Percentiles rank a stretch among this genome's conserved stretches.
These are phyloP conservation scores for Nigrospora sphaerica DNA, from an alignment of 2,329 filamentous ascomycete species.

Conservation along the genomic window DNA sequence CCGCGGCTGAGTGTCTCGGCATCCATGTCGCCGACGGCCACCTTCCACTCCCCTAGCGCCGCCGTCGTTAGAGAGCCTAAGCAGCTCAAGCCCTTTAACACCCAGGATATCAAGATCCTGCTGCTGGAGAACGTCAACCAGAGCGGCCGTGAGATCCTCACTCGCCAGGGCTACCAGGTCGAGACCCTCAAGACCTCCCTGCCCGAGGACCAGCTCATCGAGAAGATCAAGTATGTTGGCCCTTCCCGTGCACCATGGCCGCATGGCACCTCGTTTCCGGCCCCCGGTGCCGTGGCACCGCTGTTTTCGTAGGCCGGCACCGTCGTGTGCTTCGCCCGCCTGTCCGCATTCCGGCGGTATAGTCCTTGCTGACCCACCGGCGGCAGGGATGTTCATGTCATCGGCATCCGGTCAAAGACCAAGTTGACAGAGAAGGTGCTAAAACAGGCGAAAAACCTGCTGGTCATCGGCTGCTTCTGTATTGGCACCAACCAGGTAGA, in stretches of 20 bases:
- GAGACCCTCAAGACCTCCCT: conserved; percentile 85
- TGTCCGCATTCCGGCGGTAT: no score
- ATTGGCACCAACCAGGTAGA: conserved; percentile 97
- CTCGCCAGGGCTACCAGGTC: conserved; percentile 87
- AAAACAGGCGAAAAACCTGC: conserved; percentile 82
- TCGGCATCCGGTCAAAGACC: conserved; percentile 97
- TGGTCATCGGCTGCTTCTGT: conserved; percentile 97
- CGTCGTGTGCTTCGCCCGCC: no score
- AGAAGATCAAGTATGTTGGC: conserved; percentile 76
- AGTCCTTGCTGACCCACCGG: no score
- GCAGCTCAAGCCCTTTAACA: conserved; percentile 90
- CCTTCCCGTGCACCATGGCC: neutral
- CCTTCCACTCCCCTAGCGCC: conserved; percentile 64
- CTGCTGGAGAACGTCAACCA: conserved; percentile 94
- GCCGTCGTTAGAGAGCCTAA: conserved; percentile 55
- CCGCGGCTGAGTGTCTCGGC: conserved; percentile 62
- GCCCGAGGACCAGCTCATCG: conserved; percentile 86
- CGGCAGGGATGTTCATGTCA: conserved; percentile 82
- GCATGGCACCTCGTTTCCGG: neutral
- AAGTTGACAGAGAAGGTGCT: conserved; percentile 84
- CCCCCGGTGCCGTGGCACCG: neutral
- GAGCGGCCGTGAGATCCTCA: conserved; percentile 77
- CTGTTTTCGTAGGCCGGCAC: no score
- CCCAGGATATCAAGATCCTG: conserved; percentile 92
- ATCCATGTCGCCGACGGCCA: conserved; percentile 56